Evolutionary conservation across 371 early-diverging fungal species (phyloP), one percentile per base, ranked within the genome.

Genomic region (Mortierella sp.): DNA sequence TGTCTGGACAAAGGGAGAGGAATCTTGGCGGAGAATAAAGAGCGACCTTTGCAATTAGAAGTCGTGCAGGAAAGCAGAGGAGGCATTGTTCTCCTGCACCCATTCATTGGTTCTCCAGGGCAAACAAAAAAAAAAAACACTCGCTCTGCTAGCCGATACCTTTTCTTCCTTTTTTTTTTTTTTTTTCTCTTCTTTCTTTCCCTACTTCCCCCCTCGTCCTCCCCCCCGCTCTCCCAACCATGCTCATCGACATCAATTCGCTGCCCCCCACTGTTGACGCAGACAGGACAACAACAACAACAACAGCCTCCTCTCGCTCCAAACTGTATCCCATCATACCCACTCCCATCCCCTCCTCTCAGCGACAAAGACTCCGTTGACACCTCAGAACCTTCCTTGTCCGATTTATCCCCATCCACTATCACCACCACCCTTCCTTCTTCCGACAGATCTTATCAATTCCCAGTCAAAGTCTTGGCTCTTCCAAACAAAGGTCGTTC

Each of bases 401-500:
- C 21, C 45, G 37, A 19, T 26, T 12, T 23, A 14, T 51, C 26
- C 29, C 9, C 30, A 5, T 19, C 19, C 28, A 21, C 58, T 29
- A 52, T 57, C 30, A 29, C 16, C 63, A 12, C 43, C 51, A 14
- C 29, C n/a, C 19, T 16, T 9, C 28, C 44, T 19, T n/a, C 19
- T 47, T 60, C 21, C 23, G 18, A 1, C 46, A 60, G 5, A 50
- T 7, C 19, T 29, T 19, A 28, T 16, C 2, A 11, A 1, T 65
- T 68, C 43, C 76, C 76, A 0, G 37, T 75, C 28, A 53, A 56
- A 43, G 60, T 75, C 6, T 11, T 64, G 11, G 29, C 50, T 23
- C 53, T 76, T 2, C 77, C 77, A 6, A 76, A 68, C 57, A 66
- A 68, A 18, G 77, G 77, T 26, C 77, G 77, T 28, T 71, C 61